Base-by-base conservation (phyloP, 2,329 filamentous ascomycete species). In the Fusarium sp. region DNA sequence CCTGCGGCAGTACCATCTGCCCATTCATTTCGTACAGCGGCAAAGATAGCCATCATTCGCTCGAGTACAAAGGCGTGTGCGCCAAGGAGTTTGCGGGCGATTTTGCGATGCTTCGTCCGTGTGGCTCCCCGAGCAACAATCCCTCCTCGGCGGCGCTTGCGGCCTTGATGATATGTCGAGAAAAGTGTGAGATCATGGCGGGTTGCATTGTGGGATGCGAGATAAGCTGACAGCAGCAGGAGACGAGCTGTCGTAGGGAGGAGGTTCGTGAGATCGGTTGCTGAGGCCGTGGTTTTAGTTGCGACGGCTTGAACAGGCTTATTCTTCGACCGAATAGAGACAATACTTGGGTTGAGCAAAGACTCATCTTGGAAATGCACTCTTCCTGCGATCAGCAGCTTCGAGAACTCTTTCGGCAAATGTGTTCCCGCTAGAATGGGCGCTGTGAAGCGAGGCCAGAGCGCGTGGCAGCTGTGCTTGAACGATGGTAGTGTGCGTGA, bases 371-470 rank as follows among this genome's bases (percentile, higher is more conserved):
- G 92, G 79, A 95, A 93, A 38, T 93, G 86, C 1, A 86, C 84
- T 22, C 92, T 86, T 31, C 91, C 89, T 4, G 90, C 89, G 54
- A 95, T 91, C 62, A 98, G 88, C 13, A 99, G 85, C 70, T 93
- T 92, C 20, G 93, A 91, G 82, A 98, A 98, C 78, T 98, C 94
- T 75, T 92, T 91, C 15, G 92, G 90, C 4, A 88, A 88, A 76
- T 92, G 91, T 14, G 92, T 91, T n/a, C 92, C 92, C 4, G 91
- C 89, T 3, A 91, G 82, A 30, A 98, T 88, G 1, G 95, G 95
- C 12, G 90, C 88, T 2, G 93, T 91, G 81, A 99, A 98, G 8
- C 91, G 89, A 16, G 92, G 91, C 96, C 96, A 99, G 26, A 98
- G 87, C 47, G 91, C 89, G 54, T 89, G 82, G 78, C 93, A 95